A percentile compares a stretch with the other conserved stretches of the same genome.
phyloP scores from a whole-genome alignment of 2,329 filamentous ascomycete species.

The Diaporthe amygdali region DNA sequence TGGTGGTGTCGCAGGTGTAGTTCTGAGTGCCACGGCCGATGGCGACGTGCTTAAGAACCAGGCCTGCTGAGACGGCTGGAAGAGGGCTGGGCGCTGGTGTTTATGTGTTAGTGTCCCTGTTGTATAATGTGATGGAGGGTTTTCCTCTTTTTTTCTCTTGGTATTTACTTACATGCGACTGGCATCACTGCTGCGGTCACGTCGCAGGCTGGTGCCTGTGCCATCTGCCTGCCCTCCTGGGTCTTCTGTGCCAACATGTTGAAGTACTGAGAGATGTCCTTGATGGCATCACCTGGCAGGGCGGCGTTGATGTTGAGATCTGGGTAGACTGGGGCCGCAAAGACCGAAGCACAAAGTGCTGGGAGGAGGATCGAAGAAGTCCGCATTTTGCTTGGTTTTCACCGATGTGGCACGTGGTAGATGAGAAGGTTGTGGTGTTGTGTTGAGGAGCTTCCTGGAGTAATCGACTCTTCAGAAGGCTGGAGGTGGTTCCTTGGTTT shows the following conservation, averaged over 20 bases:
- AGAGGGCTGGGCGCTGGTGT: constrained; percentile 61
- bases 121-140: constrained; percentile 23
- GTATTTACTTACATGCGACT: constrained; percentile 19
- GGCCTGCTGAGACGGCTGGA: constrained; percentile 62
- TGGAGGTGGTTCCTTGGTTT: not conserved
- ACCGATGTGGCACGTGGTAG: not conserved
- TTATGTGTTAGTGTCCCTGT: constrained; percentile 34
- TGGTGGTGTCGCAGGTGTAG: constrained; percentile 78
- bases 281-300: constrained; percentile 44
- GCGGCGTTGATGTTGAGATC: constrained; percentile 45
- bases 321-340: constrained; percentile 54
- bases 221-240: constrained; percentile 49
- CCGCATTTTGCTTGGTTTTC: constrained; percentile 50
- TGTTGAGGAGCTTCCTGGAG: not conserved
- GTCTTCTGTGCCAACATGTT: constrained; percentile 62
- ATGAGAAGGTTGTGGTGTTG: not conserved
- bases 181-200: constrained; percentile 58
- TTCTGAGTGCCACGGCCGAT: constrained; percentile 91
- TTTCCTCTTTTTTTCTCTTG: constrained; percentile 40
- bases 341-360: constrained; percentile 47
- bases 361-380: constrained; percentile 52
- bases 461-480: constrained; percentile 9
- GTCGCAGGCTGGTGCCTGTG: constrained; percentile 55
- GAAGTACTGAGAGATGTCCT: constrained; percentile 65
- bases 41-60: constrained; percentile 76